Percentiles rank a stretch among this genome's conserved stretches.
Conservation (phyloP, 306 rosid species). For the Quercus variabilis region DNA sequence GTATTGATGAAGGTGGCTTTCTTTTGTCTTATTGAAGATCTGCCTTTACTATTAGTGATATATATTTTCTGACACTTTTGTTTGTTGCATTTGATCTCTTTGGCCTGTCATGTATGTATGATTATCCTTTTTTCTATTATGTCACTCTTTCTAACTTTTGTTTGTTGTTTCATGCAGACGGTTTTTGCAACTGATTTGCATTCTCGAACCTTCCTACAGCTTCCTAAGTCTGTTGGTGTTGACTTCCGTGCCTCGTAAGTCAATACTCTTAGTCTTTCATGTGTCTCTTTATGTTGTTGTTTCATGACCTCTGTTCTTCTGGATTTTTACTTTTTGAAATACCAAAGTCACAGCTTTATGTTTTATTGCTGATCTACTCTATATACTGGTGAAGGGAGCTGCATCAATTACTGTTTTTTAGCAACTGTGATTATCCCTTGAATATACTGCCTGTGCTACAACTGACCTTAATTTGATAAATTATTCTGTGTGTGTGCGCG, state of each 20-base stretch:
- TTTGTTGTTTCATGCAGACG: slow-evolving; percentile 50
- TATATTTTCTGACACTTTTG: not conserved
- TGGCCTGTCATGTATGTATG: not conserved
- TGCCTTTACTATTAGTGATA: not conserved
- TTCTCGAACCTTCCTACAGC: slow-evolving; percentile 82
- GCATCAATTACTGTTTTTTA: not conserved
- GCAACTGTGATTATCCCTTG: not conserved
- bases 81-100: not conserved
- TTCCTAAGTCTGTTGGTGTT: slow-evolving; percentile 93
- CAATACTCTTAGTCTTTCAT: not conserved
- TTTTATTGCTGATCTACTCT: not conserved
- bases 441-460: not conserved
- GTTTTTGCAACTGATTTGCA: slow-evolving; percentile 95
- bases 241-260: slow-evolving; percentile 99
- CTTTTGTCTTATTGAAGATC: not conserved
- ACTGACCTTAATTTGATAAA: not conserved
- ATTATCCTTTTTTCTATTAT: not conserved
- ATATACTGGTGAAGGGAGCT: not conserved
- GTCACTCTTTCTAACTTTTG: not conserved
- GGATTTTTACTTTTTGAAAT: not conserved
- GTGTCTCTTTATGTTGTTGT: not conserved
- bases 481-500: not conserved
- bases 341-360: not conserved
- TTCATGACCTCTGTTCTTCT: not conserved
- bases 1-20: not conserved